These are phyloP conservation scores for Chytridiales sp. DNA, from an alignment of 371 early-diverging fungal genomes.

Conservation along the genomic window DNA sequence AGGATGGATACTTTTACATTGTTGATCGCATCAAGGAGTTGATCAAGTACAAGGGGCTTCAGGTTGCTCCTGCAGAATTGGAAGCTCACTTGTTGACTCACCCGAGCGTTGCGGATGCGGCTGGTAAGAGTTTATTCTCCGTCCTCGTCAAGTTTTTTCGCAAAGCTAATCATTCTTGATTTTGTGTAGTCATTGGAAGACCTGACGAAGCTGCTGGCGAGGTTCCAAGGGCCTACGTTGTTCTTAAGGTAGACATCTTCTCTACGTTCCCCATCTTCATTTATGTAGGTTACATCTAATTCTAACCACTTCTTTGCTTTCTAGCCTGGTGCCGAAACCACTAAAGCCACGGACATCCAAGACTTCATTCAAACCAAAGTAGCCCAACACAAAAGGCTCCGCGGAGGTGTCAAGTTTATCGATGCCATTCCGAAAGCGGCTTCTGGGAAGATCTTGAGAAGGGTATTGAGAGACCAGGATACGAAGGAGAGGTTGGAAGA, in stretches of 20 bases:
- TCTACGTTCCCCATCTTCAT: neutral
- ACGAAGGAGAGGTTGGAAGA: slow-evolving; percentile 12
- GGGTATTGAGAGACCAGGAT: slow-evolving; percentile 33
- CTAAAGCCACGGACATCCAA: slow-evolving; percentile 54
- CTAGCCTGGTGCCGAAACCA: slow-evolving; percentile 18
- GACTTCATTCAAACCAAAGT: slow-evolving; percentile 62
- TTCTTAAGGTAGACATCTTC: slow-evolving; percentile 34
- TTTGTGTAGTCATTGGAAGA: slow-evolving; percentile 27
- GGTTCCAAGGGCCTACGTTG: slow-evolving; percentile 77
- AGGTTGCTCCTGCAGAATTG: slow-evolving; percentile 82
- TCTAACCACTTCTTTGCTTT: neutral
- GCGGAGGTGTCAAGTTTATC: slow-evolving; percentile 77
- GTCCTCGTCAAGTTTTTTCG: neutral
- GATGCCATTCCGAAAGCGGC: slow-evolving; percentile 75
- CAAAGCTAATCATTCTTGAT: neutral
- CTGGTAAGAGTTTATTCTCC: slow-evolving; percentile 47
- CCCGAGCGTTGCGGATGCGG: slow-evolving; percentile 68
- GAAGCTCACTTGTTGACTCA: slow-evolving; percentile 76
- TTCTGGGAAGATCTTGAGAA: slow-evolving; percentile 78
- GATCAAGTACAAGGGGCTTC: slow-evolving; percentile 64
- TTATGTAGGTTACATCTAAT: neutral
- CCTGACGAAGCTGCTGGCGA: slow-evolving; percentile 67
- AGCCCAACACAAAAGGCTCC: slow-evolving; percentile 70
- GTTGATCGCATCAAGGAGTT: slow-evolving; percentile 54
- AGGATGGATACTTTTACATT: slow-evolving; percentile 55